phyloP scores from a whole-genome alignment of 2,329 filamentous ascomycete genomes.

The Pseudomassariella vexata region DNA sequence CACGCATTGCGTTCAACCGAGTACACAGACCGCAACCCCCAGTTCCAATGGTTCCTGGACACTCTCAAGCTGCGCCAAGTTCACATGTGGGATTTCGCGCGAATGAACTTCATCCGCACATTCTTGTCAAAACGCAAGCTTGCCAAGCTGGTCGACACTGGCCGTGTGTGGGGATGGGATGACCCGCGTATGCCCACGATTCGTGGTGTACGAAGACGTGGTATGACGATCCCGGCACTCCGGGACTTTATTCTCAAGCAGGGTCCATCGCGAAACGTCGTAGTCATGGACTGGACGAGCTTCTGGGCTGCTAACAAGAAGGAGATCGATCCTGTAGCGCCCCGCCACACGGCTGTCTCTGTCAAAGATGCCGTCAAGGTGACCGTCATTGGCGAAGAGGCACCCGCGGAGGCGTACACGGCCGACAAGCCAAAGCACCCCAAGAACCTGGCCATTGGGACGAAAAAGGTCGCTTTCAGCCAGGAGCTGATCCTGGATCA shows the following conservation, averaged over 20 bases:
- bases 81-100: conserved; percentile 79
- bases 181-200: conserved; percentile 84
- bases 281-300: conserved; percentile 75
- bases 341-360: conserved; percentile 67
- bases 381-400: conserved; percentile 62
- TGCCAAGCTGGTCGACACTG: conserved; percentile 72
- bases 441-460: conserved; percentile 81
- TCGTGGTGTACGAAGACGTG: conserved; percentile 70
- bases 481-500: conserved; percentile 77
- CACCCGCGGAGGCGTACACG: conserved; percentile 53
- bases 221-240: conserved; percentile 73
- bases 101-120: conserved; percentile 79
- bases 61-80: conserved; percentile 69
- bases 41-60: conserved; percentile 82
- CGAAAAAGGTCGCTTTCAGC: conserved; percentile 79
- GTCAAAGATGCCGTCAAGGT: conserved; percentile 67
- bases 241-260: conserved; percentile 82
- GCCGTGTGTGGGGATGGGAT: conserved; percentile 78
- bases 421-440: conserved; percentile 81
- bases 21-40: conserved; percentile 80
- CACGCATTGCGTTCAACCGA: conserved; percentile 80
- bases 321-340: conserved; percentile 71
- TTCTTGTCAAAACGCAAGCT: conserved; percentile 84
- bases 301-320: conserved; percentile 76
- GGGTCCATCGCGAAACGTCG: conserved; percentile 77